Conservation (phyloP, 108 stramenopile species). For the Asterionellopsis glacialis region DNA sequence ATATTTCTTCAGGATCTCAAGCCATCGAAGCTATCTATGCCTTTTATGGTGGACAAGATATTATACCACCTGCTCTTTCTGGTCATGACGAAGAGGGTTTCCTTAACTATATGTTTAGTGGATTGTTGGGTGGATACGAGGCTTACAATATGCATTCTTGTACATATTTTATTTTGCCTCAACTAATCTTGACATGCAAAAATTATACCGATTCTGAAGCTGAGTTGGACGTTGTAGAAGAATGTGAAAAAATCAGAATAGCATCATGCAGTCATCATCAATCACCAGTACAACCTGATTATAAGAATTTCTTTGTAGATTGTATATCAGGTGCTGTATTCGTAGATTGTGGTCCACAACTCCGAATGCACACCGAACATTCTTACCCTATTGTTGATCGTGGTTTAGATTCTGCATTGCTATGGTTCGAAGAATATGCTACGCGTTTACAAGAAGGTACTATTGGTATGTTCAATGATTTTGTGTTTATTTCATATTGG, state of each 20-base stretch:
- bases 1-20: too few relatives aligned
- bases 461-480: constrained; percentile 10
- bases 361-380: too few relatives aligned
- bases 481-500: not conserved
- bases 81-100: not conserved
- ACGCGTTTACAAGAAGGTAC: constrained; percentile 17
- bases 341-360: not conserved
- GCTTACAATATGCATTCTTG: constrained; percentile 16
- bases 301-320: constrained; percentile 11
- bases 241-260: constrained; percentile 6
- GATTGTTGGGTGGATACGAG: constrained; percentile 49
- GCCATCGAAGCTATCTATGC: constrained; percentile 20
- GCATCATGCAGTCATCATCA: constrained; percentile 1
- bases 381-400: too few relatives aligned
- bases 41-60: constrained; percentile 21
- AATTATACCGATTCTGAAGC: too few relatives aligned
- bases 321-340: not conserved
- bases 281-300: not conserved
- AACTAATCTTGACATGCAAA: not conserved
- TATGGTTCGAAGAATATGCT: constrained; percentile 48
- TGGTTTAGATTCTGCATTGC: constrained; percentile 28
- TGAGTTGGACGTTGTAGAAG: too few relatives aligned
- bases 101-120: too few relatives aligned
- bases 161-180: constrained; percentile 1
- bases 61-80: too few relatives aligned